Base-by-base conservation (phyloP, 176 grass and related monocot genomes). In the Eragrostis curvula region DNA sequence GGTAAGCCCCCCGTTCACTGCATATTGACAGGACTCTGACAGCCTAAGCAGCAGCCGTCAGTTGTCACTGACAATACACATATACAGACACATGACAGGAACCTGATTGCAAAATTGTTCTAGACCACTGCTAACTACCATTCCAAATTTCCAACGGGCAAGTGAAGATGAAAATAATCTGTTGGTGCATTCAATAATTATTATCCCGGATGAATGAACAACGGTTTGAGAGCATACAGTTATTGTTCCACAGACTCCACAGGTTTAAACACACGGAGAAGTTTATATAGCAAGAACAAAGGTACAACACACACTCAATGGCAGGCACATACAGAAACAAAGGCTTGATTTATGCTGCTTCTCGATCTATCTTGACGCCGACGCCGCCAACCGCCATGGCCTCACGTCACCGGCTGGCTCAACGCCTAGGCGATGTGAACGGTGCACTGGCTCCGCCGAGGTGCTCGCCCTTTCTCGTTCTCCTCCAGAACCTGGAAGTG, bases 371-470 rank as follows among this genome's bases (percentile, higher is more conserved):
- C 7, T 36, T 36, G 32, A 36, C 32, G 32, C 2, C 4, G 32
- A 2, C 32, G 32, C 2, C 32, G 32, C 32, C 32, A 36, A 2
- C 32, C 32, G 32, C 32, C 2, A n/a, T n/a, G n/a, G n/a, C n/a
- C n/a, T n/a, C n/a, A n/a, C n/a, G n/a, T n/a, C n/a, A 36, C 32
- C 2, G 32, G 32, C 2, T 36, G 2, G 32, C 32, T 36, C 32
- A 36, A 4, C 32, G 18, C 63, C 78, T 81, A 88, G 41, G 6
- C 55, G 16, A 73, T 81, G 52, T 89, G 89, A n/a, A 94, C 87
- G 0, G 78, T 68, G 81, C 92, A 94, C 27, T 85, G 84, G 55
- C 46, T 79, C 69, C 52, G 36, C 58, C n/a, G 43, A 0, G 21
- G 66, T 5, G 43, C 65, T 0, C 74, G 80, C 63, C 79, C 70